These are phyloP conservation scores for Capronia coronata DNA, from an alignment of 2,329 filamentous ascomycete genomes.

Conservation along the genomic window DNA sequence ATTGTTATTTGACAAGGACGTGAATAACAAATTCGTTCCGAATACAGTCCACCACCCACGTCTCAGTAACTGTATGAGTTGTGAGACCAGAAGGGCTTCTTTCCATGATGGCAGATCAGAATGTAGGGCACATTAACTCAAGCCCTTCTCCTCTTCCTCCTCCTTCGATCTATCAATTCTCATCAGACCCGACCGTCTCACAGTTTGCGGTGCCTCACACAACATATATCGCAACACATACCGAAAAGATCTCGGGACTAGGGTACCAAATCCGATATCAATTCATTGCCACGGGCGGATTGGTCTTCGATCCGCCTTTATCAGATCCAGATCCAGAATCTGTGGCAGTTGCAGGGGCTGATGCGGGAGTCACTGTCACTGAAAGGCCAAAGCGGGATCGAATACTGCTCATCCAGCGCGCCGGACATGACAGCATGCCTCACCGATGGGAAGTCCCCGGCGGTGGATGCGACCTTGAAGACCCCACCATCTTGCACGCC, in stretches of 20 bases:
- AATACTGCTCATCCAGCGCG: conserved; percentile 42
- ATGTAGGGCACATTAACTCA: too few species aligned
- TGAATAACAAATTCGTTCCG: too few species aligned
- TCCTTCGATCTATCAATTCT: not conserved
- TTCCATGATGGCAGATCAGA: too few species aligned
- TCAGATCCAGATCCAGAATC: not conserved
- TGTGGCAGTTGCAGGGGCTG: too few species aligned
- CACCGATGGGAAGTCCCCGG: conserved; percentile 48
- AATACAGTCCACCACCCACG: too few species aligned
- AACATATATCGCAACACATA: not conserved
- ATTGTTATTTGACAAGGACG: too few species aligned
- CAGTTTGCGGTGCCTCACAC: not conserved
- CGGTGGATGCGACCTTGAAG: conserved; percentile 43
- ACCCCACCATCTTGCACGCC: conserved; percentile 45
- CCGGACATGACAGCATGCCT: conserved; percentile 36
- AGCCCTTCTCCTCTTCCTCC: too few species aligned
- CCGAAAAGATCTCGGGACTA: too few species aligned
- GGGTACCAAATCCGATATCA: conserved; percentile 5
- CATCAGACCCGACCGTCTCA: not conserved
- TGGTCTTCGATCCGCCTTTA: conserved; percentile 8
- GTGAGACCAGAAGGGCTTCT: too few species aligned
- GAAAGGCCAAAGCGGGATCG: not conserved
- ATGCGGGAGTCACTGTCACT: too few species aligned
- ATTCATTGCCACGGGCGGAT: conserved; percentile 15
- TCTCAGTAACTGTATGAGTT: too few species aligned